A percentile compares a stretch with the other conserved stretches of the same genome.
These are phyloP conservation scores for Liquidambar formosana DNA, from an alignment of 164 flowering plant species.

Conservation along the genomic window DNA sequence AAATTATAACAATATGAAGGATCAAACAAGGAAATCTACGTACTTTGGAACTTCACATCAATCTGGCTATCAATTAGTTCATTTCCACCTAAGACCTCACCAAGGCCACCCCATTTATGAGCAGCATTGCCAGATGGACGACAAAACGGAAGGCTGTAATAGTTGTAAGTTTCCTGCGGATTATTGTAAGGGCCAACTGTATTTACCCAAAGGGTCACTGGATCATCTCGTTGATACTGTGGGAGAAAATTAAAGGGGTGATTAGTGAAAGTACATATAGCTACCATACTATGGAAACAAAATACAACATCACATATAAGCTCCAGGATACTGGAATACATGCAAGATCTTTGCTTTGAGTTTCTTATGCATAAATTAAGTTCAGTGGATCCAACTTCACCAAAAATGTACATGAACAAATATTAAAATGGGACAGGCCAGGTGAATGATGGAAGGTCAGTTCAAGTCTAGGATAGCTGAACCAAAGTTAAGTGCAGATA, in stretches of 20 bases:
- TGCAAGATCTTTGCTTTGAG: no score
- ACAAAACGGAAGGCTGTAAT: constrained; percentile 95
- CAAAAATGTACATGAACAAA: no score
- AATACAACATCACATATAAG: not conserved
- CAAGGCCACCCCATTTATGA: constrained; percentile 99
- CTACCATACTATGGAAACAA: not conserved
- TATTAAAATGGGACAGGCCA: no score
- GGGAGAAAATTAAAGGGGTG: constrained; percentile 14
- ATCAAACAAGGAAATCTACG: constrained; percentile 10
- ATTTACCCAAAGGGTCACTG: constrained; percentile 95
- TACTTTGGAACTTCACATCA: constrained; percentile 82
- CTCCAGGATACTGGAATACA: no score
- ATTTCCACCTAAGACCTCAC: constrained; percentile 98
- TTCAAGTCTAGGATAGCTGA: no score
- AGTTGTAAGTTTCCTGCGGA: constrained; percentile 99
- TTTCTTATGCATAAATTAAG: no score
- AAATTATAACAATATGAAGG: not conserved
- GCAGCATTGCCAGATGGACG: constrained; percentile 52
- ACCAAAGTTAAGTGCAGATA: no score
- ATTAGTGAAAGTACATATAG: not conserved
- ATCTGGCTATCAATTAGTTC: constrained; percentile 96
- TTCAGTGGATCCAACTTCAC: no score
- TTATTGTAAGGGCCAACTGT: constrained; percentile 99
- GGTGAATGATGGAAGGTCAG: no score
- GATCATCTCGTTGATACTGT: constrained; percentile 79